These are phyloP conservation scores for Tolypocladium ophioglossoides DNA, from an alignment of 2,329 filamentous ascomycete genomes.

Conservation along the genomic window DNA sequence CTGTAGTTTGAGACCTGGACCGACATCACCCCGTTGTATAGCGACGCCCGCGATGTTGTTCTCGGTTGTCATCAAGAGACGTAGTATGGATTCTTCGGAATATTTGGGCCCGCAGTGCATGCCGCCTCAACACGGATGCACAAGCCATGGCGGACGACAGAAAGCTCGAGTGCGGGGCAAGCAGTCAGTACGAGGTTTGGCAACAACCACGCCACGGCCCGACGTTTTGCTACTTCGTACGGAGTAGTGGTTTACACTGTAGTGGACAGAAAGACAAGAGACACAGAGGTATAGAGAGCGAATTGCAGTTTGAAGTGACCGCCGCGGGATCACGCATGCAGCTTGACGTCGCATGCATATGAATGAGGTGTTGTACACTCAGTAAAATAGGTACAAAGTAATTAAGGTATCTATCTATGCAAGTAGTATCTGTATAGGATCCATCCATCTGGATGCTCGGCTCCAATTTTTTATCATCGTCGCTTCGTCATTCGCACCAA, in stretches of 20 bases:
- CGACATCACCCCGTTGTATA: slow-evolving; percentile 63
- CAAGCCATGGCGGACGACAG: background rate
- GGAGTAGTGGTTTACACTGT: background rate
- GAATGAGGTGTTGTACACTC: background rate
- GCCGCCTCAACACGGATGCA: background rate
- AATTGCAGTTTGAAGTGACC: background rate
- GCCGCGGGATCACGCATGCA: background rate
- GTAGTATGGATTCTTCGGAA: background rate
- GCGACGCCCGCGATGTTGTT: slow-evolving; percentile 53
- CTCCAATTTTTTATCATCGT: background rate
- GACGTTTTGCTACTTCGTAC: background rate
- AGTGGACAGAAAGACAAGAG: background rate
- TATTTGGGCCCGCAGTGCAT: background rate
- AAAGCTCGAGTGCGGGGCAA: too few relatives aligned
- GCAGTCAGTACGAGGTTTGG: background rate
- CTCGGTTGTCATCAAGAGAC: slow-evolving; percentile 20
- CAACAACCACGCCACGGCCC: background rate
- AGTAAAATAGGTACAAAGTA: background rate
- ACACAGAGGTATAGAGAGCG: background rate
- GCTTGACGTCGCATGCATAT: background rate
- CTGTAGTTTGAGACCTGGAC: slow-evolving; percentile 73
- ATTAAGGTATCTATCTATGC: background rate
- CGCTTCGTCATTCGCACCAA: background rate
- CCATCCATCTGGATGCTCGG: too few relatives aligned
- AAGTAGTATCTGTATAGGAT: background rate